Base-by-base conservation (phyloP, 2,329 filamentous ascomycete species). In the Aspergillus niger region DNA sequence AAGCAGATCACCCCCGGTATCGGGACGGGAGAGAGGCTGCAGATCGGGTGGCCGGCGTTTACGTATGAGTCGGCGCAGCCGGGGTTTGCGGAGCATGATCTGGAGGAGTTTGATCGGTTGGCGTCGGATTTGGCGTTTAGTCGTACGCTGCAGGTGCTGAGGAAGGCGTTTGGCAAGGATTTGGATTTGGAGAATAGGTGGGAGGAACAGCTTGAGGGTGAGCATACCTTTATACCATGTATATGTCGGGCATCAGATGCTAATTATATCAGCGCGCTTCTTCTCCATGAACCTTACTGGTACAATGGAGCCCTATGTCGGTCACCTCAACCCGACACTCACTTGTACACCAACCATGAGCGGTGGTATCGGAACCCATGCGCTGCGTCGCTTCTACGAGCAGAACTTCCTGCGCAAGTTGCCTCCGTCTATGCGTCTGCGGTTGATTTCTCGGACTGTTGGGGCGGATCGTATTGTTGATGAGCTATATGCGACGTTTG, bases 11-110 rank as follows among this genome's bases (percentile, higher is more conserved):
- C 81, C 3, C 75, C 79, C 0, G 83, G 83, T 0, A 78, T 82
- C 2, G 83, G 83, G 8, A 78, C 79, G 8, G 84, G 80, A 70
- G 83, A 75, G 60, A 72, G 73, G 5, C 58, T 76, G 36, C 62
- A 73, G 6, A 64, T 75, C 28, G 72, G 70, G 3, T 74, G 75
- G 57, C 70, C 69, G 6, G 70, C 72, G 3, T 87, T 82, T 68
- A 81, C 81, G 0, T 89, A 89, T 65, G 79, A 82, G 10, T 79
- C 81, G 61, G 84, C 76, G 0, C 77, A 85, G 54, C 77, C 85
- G 0, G 90, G 90, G 0, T 92, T 93, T 63, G 90, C 90, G 0
- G 89, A 92, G 74, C 81, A 83, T 20, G 86, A 91, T 58, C 72
- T 90, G 32, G 86, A 90, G 2, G 85, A 89, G 65, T 92, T 86